These are phyloP conservation scores for Panicum miliaceum DNA, from an alignment of 176 grass and related monocot genomes.

Conservation along the genomic window DNA sequence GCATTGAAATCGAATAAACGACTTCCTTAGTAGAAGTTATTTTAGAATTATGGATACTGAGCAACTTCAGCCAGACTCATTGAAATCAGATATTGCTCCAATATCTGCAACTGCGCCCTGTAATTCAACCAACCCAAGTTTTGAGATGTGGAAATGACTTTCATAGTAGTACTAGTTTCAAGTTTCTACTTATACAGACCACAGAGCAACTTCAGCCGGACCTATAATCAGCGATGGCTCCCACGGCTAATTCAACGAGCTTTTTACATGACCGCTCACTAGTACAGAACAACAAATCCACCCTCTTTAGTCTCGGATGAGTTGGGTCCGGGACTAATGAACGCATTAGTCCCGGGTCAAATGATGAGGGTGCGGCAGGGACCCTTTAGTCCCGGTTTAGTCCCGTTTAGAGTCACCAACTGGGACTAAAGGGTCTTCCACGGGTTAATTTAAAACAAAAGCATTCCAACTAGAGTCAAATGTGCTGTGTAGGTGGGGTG, in stretches of 20 bases:
- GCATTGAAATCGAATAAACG: neutral
- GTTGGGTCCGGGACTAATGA: too few species aligned
- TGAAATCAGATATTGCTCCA: neutral
- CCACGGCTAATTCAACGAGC: neutral
- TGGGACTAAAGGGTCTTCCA: too few species aligned
- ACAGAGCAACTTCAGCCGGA: constrained; percentile 5
- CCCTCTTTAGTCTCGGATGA: too few species aligned
- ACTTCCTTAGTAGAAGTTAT: neutral
- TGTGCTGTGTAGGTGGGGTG: too few species aligned
- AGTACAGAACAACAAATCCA: too few species aligned
- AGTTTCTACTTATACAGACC: neutral
- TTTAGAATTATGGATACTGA: neutral
- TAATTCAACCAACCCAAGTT: neutral
- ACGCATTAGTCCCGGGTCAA: too few species aligned
- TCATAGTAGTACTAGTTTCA: neutral
- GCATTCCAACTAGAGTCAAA: too few species aligned
- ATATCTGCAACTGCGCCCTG: neutral
- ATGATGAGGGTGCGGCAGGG: too few species aligned
- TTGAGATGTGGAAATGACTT: neutral
- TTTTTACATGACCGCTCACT: too few species aligned
- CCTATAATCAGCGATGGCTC: neutral
- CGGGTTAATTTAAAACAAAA: too few species aligned
- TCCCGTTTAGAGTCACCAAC: too few species aligned
- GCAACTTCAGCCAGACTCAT: neutral
- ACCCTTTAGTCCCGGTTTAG: too few species aligned